These are phyloP conservation scores for Fallopia convolvulus DNA, from an alignment of 148 eudicot species.

Conservation along the genomic window DNA sequence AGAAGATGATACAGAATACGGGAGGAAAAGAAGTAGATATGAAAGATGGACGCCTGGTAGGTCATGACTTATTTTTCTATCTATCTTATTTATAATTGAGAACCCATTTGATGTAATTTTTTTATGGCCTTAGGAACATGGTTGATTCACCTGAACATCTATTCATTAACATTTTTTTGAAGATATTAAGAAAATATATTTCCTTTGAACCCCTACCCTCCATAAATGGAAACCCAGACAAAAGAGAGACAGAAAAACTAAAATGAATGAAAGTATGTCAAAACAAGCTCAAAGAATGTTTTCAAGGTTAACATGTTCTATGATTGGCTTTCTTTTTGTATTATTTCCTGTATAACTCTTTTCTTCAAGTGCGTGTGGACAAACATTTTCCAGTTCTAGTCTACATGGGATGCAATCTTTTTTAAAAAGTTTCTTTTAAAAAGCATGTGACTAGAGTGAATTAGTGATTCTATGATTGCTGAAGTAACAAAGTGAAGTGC, in stretches of 20 bases:
- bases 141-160: neutral
- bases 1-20: slow-evolving; percentile 39
- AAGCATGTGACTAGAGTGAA: neutral
- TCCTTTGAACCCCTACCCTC: neutral
- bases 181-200: neutral
- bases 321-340: neutral
- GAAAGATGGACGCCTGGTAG: slow-evolving; percentile 72
- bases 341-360: neutral
- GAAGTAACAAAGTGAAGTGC: neutral
- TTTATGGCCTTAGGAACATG: neutral
- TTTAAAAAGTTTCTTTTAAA: neutral
- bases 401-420: neutral
- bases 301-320: neutral
- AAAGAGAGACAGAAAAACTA: neutral
- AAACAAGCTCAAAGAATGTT: neutral
- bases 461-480: neutral
- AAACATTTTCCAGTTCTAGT: neutral
- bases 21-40: slow-evolving; percentile 51
- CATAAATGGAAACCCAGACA: neutral
- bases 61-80: slow-evolving; percentile 6
- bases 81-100: neutral
- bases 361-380: neutral
- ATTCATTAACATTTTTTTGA: neutral
- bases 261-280: neutral
- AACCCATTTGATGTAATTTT: no score